phyloP scores from a whole-genome alignment of 768 basidiomycete genomes.

The Clitopilus passeckerianus region DNA sequence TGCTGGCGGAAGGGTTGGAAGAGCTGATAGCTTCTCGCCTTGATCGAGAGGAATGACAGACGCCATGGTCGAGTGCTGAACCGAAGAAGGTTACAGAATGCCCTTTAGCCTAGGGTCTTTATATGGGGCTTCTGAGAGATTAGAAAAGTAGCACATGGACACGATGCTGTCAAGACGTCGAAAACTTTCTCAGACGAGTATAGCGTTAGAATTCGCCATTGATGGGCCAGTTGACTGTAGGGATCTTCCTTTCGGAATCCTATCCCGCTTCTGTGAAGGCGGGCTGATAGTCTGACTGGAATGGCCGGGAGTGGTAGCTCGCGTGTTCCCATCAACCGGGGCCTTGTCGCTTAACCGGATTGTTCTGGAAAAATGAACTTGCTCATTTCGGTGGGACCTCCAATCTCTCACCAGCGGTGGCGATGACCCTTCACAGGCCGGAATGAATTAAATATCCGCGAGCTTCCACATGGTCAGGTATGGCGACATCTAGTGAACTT shows the following conservation, averaged over 20 bases:
- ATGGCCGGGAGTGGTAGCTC: too few relatives aligned
- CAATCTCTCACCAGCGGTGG: not conserved
- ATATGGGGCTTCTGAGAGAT: not conserved
- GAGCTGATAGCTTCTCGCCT: not conserved
- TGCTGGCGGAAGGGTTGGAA: not conserved
- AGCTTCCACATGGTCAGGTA: not conserved
- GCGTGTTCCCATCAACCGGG: too few relatives aligned
- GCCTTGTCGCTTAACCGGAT: not conserved
- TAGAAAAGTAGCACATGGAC: not conserved
- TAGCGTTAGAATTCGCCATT: constrained; percentile 6
- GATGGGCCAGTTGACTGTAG: not conserved
- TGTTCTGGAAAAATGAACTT: not conserved
- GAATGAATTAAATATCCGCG: not conserved
- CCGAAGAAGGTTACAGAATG: not conserved
- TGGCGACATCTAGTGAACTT: not conserved
- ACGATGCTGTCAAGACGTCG: not conserved
- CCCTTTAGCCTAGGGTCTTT: too few relatives aligned
- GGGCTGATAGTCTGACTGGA: too few relatives aligned
- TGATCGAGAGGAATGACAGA: constrained; percentile 2
- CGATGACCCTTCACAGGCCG: not conserved
- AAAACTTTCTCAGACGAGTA: not conserved
- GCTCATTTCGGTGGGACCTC: not conserved
- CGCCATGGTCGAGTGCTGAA: not conserved
- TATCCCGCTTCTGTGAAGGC: too few relatives aligned
- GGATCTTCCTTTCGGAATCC: not conserved